Base-by-base conservation (phyloP, 2,329 filamentous ascomycete genomes). In the Chrysoporthe puriensis region DNA sequence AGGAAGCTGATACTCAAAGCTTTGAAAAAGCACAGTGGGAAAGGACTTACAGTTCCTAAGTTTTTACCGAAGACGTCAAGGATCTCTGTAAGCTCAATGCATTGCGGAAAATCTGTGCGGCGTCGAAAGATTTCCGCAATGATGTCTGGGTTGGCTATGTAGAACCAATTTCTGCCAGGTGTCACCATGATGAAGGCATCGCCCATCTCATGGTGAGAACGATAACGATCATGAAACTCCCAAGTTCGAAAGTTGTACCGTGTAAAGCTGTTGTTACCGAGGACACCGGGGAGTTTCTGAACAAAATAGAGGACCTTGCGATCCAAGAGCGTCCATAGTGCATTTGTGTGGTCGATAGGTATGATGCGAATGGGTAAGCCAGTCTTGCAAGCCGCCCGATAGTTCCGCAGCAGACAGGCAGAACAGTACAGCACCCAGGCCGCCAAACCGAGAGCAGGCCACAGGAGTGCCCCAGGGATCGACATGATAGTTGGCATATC, bases 341-440 rank as follows among this genome's bases (percentile, higher is more conserved):
- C 73, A 32, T 79, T 78, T 26, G 72, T 63, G 8, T 72, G 76
- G 64, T 73, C 73, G 63, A 79, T 73, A 32, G 73, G 75, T 13
- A 78, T 74, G 56, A 78, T 36, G 18, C 76, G 76, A 8, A 78
- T 72, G 16, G 75, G 77, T 0, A 77, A 62, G 8, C 76, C 76
- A 14, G 77, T 72, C 9, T 66, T 74, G 60, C 73, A 72, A 14
- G 76, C 76, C 4, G 36, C 52, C 7, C 43, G n/a, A 62, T 73
- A 74, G 50, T 73, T 73, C 11, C 48, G 60, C 1, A 63, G n/a
- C 11, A 69, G 40, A 7, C 64, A 69, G 36, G 57, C 16, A 1
- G 42, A 32, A 4, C 63, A 69, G n/a, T 69, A 56, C 21, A 68
- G 11, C 1, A 42, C 50, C 60, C 60, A 62, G 18, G 42, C 40